These are phyloP conservation scores for Phaeosphaeria sp. DNA, from an alignment of 2,329 filamentous ascomycete species.

Conservation along the genomic window DNA sequence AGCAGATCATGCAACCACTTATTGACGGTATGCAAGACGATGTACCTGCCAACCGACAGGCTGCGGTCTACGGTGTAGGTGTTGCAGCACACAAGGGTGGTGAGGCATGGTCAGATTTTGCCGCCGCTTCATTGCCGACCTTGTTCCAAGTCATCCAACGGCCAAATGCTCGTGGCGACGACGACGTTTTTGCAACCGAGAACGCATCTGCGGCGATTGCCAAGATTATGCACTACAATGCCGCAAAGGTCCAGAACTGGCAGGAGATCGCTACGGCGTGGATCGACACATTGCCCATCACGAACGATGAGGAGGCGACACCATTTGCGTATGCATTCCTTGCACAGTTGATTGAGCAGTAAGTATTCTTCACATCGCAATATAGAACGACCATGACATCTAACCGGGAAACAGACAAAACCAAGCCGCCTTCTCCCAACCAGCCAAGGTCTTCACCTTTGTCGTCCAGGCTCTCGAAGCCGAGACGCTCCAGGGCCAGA, in stretches of 20 bases:
- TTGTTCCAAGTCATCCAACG: slow-evolving; percentile 86
- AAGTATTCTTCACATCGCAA: slow-evolving; percentile 57
- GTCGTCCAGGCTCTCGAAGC: slow-evolving; percentile 90
- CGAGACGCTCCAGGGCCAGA: slow-evolving; percentile 86
- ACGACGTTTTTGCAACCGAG: slow-evolving; percentile 96
- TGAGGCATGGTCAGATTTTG: slow-evolving; percentile 84
- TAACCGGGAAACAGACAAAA: slow-evolving; percentile 70
- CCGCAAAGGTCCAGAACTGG: slow-evolving; percentile 74
- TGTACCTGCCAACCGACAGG: slow-evolving; percentile 91
- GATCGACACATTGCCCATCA: slow-evolving; percentile 89
- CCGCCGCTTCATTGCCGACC: slow-evolving; percentile 77
- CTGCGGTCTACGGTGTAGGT: slow-evolving; percentile 93
- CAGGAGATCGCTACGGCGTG: slow-evolving; percentile 82
- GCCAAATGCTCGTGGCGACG: slow-evolving; percentile 82
- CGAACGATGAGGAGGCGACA: slow-evolving; percentile 95
- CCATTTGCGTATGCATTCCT: slow-evolving; percentile 95
- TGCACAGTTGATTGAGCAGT: slow-evolving; percentile 92
- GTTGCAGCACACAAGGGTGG: slow-evolving; percentile 95
- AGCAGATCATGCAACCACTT: slow-evolving; percentile 85
- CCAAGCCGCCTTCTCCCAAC: slow-evolving; percentile 77
- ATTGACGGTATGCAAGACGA: slow-evolving; percentile 84
- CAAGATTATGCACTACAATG: slow-evolving; percentile 93
- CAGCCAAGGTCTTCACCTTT: slow-evolving; percentile 81
- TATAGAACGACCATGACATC: not conserved
- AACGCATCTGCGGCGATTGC: slow-evolving; percentile 96